Percentiles rank a stretch among this genome's conserved stretches.
phyloP scores from a whole-genome alignment of 805 yeast genomes.

The Saccharomycopsis lassenensis region DNA sequence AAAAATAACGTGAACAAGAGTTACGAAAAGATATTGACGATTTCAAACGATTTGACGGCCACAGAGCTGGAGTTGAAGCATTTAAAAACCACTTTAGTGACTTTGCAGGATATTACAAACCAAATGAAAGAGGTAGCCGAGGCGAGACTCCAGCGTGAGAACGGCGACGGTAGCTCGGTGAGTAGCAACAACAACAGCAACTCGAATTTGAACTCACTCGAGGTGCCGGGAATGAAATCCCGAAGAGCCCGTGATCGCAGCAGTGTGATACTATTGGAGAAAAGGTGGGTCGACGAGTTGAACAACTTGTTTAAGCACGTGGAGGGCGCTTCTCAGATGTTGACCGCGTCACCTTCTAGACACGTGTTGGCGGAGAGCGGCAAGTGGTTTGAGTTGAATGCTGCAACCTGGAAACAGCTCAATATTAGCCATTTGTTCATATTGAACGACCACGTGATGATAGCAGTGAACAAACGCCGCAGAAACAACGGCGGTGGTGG shows the following conservation, averaged over 20 bases:
- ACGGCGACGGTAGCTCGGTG: conserved; percentile 20
- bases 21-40: conserved; percentile 46
- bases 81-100: conserved; percentile 49
- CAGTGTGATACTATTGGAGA: conserved; percentile 61
- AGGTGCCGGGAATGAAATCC: conserved; percentile 18
- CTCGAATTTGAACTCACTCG: conserved; percentile 7
- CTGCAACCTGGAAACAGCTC: conserved; percentile 73
- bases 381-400: conserved; percentile 78
- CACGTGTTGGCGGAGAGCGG: conserved; percentile 72
- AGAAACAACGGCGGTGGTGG: conserved; percentile 24
- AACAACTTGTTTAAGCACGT: conserved; percentile 65
- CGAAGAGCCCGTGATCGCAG: conserved; percentile 43
- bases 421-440: conserved; percentile 68
- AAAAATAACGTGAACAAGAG: conserved; percentile 51
- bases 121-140: conserved; percentile 55
- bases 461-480: conserved; percentile 53
- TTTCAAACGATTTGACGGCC: conserved; percentile 48
- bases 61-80: conserved; percentile 55
- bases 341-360: conserved; percentile 68
- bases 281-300: conserved; percentile 71
- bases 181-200: background rate
- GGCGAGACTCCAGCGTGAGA: conserved; percentile 38
- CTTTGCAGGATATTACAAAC: conserved; percentile 46
- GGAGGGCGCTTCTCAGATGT: conserved; percentile 79
- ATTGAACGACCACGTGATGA: conserved; percentile 62